These are phyloP conservation scores for Gymnopilus junonius DNA, from an alignment of 768 basidiomycete species.

Conservation along the genomic window DNA sequence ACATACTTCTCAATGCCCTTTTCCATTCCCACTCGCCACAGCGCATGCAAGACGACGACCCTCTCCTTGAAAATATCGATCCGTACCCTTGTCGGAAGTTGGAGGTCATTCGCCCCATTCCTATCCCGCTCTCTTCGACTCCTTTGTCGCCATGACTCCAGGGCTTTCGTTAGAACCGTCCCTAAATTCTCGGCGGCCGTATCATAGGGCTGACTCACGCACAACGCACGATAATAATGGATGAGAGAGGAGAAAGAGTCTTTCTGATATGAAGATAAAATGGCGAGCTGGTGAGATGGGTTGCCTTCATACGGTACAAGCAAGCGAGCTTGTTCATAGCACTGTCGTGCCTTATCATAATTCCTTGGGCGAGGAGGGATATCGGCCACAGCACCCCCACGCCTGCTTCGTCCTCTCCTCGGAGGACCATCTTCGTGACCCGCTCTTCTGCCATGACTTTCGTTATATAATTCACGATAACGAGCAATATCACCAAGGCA, in stretches of 20 bases:
- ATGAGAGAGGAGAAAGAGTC: conserved; percentile 82
- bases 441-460: conserved; percentile 63
- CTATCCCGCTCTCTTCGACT: conserved; percentile 43
- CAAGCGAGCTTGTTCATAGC: conserved; percentile 84
- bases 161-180: conserved; percentile 66
- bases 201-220: conserved; percentile 84
- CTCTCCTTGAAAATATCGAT: conserved; percentile 75
- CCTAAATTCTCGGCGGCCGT: conserved; percentile 87
- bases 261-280: conserved; percentile 82
- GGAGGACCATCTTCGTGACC: conserved; percentile 65
- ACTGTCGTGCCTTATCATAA: conserved; percentile 75
- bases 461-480: conserved; percentile 90
- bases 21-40: conserved; percentile 64
- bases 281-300: conserved; percentile 94
- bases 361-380: conserved; percentile 61
- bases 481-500: conserved; percentile 94
- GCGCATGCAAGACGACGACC: conserved; percentile 75
- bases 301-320: conserved; percentile 91
- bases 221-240: conserved; percentile 92
- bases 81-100: conserved; percentile 51
- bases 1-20: conserved; percentile 65
- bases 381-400: conserved; percentile 57
- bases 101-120: conserved; percentile 31
- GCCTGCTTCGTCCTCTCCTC: conserved; percentile 49
- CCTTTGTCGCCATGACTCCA: conserved; percentile 61